Evolutionary conservation across 2,329 filamentous ascomycete genomes (phyloP).

Genomic region (Ophiostoma fasciatum): DNA sequence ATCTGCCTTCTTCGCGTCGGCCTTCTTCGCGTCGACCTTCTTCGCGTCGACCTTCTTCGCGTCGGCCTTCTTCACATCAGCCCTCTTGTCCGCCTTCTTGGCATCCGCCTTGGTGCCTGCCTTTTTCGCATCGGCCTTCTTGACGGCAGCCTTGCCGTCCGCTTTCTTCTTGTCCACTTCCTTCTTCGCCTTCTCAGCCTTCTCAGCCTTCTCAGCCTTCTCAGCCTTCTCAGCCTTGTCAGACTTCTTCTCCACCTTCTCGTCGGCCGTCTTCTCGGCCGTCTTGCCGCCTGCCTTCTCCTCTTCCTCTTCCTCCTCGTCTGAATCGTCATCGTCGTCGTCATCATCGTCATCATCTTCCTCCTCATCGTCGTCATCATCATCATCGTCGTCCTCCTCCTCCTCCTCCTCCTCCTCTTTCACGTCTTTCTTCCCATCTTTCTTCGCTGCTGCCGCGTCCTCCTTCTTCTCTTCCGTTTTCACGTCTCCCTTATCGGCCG

Average conservation of each 20-base stretch:
- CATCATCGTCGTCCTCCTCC: neutral
- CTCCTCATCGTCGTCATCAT: neutral
- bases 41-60: too few species aligned
- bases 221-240: neutral
- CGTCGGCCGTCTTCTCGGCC: conserved; percentile 2
- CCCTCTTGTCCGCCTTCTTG: neutral
- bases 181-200: neutral
- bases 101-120: neutral
- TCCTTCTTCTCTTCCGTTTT: conserved; percentile 5
- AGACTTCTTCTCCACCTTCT: neutral
- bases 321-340: conserved; percentile 3
- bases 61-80: too few species aligned
- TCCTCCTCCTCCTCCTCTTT: conserved; percentile 1
- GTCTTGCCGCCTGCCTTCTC: conserved; percentile 2
- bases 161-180: neutral
- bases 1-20: too few species aligned
- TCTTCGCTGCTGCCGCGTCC: neutral
- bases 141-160: neutral
- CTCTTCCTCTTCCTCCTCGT: conserved; percentile 6
- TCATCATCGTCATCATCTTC: conserved; percentile 1
- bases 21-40: too few species aligned
- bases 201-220: neutral
- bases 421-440: neutral
- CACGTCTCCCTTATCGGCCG: too few species aligned
- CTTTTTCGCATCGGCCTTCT: neutral